Evolutionary conservation across 768 basidiomycete genomes (phyloP).

Genomic region (Panaeolus cyanescens): DNA sequence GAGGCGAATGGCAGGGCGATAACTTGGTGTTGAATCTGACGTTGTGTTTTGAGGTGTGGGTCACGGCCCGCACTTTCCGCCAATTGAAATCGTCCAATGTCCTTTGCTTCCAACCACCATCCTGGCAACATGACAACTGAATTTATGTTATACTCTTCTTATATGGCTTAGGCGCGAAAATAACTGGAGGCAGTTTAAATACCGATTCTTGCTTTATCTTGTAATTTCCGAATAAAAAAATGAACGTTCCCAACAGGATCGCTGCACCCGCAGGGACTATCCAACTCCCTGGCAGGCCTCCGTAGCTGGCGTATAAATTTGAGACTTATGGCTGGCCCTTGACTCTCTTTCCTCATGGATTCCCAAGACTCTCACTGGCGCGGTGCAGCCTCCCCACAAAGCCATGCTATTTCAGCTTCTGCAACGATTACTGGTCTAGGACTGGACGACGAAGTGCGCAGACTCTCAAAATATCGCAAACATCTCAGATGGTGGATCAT

Average conservation of each 20-base stretch:
- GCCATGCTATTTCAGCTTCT: background rate
- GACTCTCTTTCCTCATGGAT: background rate
- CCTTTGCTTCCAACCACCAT: background rate
- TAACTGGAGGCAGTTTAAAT: background rate
- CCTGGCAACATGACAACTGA: background rate
- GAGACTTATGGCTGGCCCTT: background rate
- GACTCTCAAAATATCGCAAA: background rate
- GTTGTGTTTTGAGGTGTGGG: background rate
- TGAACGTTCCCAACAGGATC: background rate
- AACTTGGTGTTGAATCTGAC: no score
- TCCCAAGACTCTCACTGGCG: background rate
- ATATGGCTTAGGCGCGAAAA: background rate
- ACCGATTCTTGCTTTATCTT: background rate
- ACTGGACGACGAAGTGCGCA: background rate
- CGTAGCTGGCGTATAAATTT: no score
- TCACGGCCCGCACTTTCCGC: background rate
- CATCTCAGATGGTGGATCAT: constrained; percentile 15
- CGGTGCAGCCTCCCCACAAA: background rate
- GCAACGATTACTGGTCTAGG: background rate
- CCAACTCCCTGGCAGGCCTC: no score
- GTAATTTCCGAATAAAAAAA: background rate
- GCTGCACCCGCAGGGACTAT: background rate
- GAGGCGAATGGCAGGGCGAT: no score
- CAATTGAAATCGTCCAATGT: background rate
- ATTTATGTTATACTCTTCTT: background rate